These are phyloP conservation scores for Petunia axillaris DNA, from an alignment of 257 asterid genomes.

Conservation along the genomic window DNA sequence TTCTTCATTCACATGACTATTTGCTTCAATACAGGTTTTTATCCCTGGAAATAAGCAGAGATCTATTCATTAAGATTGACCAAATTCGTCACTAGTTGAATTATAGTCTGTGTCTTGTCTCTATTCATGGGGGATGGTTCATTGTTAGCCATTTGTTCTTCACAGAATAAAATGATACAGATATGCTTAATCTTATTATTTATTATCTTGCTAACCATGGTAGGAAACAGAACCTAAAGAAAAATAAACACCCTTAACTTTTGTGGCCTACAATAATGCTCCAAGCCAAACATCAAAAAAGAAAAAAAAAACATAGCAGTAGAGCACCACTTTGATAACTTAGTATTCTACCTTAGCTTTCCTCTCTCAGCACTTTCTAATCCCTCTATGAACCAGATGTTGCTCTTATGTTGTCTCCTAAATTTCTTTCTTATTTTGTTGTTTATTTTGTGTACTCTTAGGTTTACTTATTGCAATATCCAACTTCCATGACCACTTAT, in stretches of 20 bases:
- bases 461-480: neutral
- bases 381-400: neutral
- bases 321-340: neutral
- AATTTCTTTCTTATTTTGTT: neutral
- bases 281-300: neutral
- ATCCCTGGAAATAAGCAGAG: slow-evolving; percentile 59
- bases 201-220: neutral
- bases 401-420: neutral
- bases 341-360: neutral
- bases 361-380: neutral
- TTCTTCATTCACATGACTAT: slow-evolving; percentile 61
- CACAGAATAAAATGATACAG: neutral
- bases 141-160: neutral
- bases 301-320: neutral
- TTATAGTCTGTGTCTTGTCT: neutral
- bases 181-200: neutral
- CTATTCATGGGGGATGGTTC: neutral
- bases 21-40: slow-evolving; percentile 65
- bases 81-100: neutral
- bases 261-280: neutral
- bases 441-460: neutral
- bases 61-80: neutral
- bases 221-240: neutral
- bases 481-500: neutral
- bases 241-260: neutral